Percentiles rank a stretch among this genome's conserved stretches.
Evolutionary conservation across 2,329 filamentous ascomycete species (phyloP).

Genomic region (Meredithiella fracta): DNA sequence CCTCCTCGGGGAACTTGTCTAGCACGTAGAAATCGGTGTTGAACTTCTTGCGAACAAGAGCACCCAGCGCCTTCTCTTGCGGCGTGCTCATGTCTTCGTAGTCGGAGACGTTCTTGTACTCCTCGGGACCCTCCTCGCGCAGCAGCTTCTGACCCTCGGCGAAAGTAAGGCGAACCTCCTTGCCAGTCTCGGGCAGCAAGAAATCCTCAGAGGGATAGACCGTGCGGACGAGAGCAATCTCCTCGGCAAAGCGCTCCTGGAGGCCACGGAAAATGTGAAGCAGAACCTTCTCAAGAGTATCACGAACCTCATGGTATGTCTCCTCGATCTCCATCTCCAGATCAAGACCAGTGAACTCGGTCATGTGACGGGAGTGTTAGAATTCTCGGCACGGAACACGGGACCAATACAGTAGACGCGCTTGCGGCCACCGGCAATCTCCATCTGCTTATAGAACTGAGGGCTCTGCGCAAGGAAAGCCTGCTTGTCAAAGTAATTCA

Average conservation of each 20-base stretch:
- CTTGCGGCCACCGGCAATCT: constrained; percentile 64
- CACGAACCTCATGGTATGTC: constrained; percentile 57
- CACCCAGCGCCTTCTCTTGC: constrained; percentile 78
- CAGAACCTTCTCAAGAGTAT: constrained; percentile 57
- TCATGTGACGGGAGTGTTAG: constrained; percentile 76
- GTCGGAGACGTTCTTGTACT: constrained; percentile 51
- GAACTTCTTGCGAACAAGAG: constrained; percentile 73
- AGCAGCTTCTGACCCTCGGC: constrained; percentile 63
- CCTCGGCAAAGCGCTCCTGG: constrained; percentile 45
- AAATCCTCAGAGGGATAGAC: constrained; percentile 66
- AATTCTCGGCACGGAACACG: constrained; percentile 75
- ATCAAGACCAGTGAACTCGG: constrained; percentile 80
- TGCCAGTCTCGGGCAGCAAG: constrained; percentile 55
- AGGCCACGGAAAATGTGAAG: constrained; percentile 67
- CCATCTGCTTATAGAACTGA: constrained; percentile 77
- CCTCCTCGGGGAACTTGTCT: constrained; percentile 83
- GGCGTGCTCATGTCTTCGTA: constrained; percentile 68
- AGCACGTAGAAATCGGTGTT: constrained; percentile 92
- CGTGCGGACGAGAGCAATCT: constrained; percentile 55
- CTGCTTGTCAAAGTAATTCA: constrained; percentile 76
- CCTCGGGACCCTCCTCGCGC: constrained; percentile 52
- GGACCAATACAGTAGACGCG: constrained; percentile 64
- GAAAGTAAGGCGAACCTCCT: constrained; percentile 62
- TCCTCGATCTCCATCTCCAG: constrained; percentile 78
- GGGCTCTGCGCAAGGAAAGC: constrained; percentile 69